Percentiles rank a stretch among this genome's conserved stretches.
Evolutionary conservation across 331 rosid genomes (phyloP).

Genomic region (Quercus tomentella): DNA sequence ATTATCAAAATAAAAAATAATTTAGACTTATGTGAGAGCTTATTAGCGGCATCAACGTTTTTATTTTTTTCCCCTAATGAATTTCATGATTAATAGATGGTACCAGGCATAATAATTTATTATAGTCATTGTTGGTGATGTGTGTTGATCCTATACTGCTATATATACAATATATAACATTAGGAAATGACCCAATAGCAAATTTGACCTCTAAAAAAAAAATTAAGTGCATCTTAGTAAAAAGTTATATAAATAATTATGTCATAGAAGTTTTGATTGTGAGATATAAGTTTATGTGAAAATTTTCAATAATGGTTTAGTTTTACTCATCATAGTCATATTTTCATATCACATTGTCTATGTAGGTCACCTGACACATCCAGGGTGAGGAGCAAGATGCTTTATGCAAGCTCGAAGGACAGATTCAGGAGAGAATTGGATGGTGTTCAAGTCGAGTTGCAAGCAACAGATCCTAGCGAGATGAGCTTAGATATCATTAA

Average conservation of each 20-base stretch:
- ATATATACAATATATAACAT: neutral
- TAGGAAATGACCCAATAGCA: too few species aligned
- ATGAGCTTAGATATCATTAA: conserved; percentile 36
- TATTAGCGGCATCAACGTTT: neutral
- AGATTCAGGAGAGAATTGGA: conserved; percentile 39
- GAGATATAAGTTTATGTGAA: neutral
- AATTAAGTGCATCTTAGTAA: too few species aligned
- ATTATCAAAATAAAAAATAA: too few species aligned
- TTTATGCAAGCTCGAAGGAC: conserved; percentile 44
- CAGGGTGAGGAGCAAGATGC: conserved; percentile 43
- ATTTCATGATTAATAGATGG: too few species aligned
- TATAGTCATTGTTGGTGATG: neutral
- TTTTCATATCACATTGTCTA: neutral
- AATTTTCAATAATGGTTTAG: neutral
- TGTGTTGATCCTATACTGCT: neutral
- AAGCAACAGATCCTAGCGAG: conserved; percentile 42
- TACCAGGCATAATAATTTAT: neutral
- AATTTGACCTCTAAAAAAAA: too few species aligned
- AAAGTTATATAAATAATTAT: too few species aligned
- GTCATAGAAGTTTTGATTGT: neutral
- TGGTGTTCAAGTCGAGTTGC: conserved; percentile 42
- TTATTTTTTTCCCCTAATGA: neutral
- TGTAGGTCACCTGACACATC: conserved; percentile 39
- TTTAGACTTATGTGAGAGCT: too few species aligned
- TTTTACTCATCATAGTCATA: neutral